Base-by-base conservation (phyloP, 108 stramenopile species). In the Craspedostauros australis region DNA sequence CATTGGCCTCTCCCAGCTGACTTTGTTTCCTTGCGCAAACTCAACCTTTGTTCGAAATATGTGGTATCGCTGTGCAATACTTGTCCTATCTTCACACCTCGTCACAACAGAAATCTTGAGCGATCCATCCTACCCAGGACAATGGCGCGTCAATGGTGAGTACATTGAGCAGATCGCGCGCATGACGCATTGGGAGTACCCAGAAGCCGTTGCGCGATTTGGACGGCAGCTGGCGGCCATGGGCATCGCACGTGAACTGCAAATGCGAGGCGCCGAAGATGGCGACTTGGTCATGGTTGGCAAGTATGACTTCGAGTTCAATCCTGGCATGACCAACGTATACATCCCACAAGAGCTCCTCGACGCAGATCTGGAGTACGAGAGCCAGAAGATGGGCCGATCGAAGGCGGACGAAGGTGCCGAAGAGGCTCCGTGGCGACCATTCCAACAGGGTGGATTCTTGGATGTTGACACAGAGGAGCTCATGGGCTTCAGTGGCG, bases 171-270 rank as follows among this genome's bases (percentile, higher is more conserved):
- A 84, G 36, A 68, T 95, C 39, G 91, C 91, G 16, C 71, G 77
- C 49, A 96, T 93, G 91, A 96, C 95, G 12, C 88, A 93, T 48
- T 96, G 90, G 89, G 95, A 93, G 47, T 93, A 93, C 51, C 86
- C 88, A 7, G 91, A 93, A 68, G 90, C 88, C 21, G 87, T 91
- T 16, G 86, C 82, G 60, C 77, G 91, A 12, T 96, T 96, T 56
- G 88, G 89, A 45, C 72, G 92, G 15, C 77, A 87, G 48, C 64
- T 96, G 8, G 84, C 86, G 27, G 95, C 91, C 23, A 42, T 91
- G 36, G 92, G 88, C 28, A 90, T 96, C 33, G 62, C 78, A 4
- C 64, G 54, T 24, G 88, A 88, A 57, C 68, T 96, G 0, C 39
- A 60, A 27, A 55, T 69, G 7, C 86, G 80, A 15, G 95, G 95